Percentiles rank a stretch among this genome's conserved stretches.
Conservation (phyloP, 805 yeast genomes). For the Metschnikowia baotianmanensis region DNA sequence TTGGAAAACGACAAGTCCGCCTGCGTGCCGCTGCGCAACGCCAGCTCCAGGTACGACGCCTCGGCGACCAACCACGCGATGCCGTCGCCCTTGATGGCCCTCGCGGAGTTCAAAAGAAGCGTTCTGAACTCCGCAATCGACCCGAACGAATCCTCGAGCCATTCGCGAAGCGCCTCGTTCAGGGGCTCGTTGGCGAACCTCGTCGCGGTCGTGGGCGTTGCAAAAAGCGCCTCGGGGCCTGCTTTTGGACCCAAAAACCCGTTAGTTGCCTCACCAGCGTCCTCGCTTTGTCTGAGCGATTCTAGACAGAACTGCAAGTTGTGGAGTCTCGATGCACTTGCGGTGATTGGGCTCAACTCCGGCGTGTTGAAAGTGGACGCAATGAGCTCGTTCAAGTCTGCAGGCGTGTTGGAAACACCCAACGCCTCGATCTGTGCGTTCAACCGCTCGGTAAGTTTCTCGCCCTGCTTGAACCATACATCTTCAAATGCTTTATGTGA, state of each 20-base stretch:
- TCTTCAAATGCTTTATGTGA: constrained; percentile 46
- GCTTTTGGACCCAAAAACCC: constrained; percentile 16
- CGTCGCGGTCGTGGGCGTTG: constrained; percentile 42
- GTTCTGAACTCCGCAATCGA: constrained; percentile 73
- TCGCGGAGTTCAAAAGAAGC: constrained; percentile 64
- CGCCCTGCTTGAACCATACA: constrained; percentile 49
- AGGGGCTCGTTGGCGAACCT: constrained; percentile 33
- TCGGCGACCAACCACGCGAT: constrained; percentile 84
- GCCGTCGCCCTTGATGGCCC: constrained; percentile 82
- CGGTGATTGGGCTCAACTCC: constrained; percentile 42
- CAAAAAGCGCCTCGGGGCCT: constrained; percentile 36
- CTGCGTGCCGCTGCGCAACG: constrained; percentile 22
- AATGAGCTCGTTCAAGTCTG: constrained; percentile 33
- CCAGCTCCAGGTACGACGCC: constrained; percentile 31
- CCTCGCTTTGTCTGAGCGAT: constrained; percentile 31
- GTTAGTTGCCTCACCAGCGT: constrained; percentile 3
- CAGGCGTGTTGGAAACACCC: constrained; percentile 28
- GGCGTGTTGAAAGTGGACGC: constrained; percentile 44
- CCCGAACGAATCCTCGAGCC: constrained; percentile 67
- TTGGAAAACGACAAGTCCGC: constrained; percentile 32
- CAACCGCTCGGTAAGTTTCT: constrained; percentile 36
- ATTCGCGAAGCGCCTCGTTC: constrained; percentile 37
- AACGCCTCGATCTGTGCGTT: constrained; percentile 34
- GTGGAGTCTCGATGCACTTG: constrained; percentile 46
- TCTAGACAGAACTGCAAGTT: constrained; percentile 50